Percentiles rank a stretch among this genome's conserved stretches.
Conservation (phyloP, 2,329 filamentous ascomycete species). For the Rhynchosporium agropyri region DNA sequence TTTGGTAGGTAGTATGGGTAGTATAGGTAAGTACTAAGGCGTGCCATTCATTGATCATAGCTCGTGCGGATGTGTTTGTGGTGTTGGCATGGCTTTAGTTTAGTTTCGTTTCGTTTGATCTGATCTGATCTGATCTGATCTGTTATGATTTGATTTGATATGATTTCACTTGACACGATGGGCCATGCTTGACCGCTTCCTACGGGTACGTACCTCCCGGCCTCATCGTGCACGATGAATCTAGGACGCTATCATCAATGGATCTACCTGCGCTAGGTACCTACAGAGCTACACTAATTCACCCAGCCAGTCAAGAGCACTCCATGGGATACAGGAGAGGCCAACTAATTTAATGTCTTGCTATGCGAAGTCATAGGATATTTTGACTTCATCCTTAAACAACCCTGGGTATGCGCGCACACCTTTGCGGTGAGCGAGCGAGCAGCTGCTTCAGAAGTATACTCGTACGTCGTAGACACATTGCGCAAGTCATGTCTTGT, state of each 20-base stretch:
- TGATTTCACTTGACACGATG: background rate
- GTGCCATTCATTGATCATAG: too few species aligned
- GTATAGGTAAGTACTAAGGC: too few species aligned
- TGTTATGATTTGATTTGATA: conserved; percentile 2
- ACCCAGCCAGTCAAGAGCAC: conserved; percentile 5
- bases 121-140: background rate
- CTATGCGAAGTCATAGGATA: background rate
- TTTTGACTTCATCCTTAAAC: background rate
- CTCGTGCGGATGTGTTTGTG: too few species aligned
- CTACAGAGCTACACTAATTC: background rate
- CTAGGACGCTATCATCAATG: conserved; percentile 1
- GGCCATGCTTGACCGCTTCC: background rate
- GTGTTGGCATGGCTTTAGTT: too few species aligned
- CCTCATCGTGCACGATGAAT: background rate
- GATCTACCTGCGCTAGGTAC: background rate
- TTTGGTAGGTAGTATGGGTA: too few species aligned
- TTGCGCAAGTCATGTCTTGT: too few species aligned
- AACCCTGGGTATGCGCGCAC: too few species aligned
- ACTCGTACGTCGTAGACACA: too few species aligned
- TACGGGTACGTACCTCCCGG: background rate
- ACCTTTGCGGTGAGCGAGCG: too few species aligned
- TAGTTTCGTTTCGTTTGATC: too few species aligned
- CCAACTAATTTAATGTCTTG: background rate
- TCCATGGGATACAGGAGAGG: background rate
- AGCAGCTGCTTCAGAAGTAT: too few species aligned